Conservation (phyloP, 345 rosid genomes). For the Corymbia maculata region DNA sequence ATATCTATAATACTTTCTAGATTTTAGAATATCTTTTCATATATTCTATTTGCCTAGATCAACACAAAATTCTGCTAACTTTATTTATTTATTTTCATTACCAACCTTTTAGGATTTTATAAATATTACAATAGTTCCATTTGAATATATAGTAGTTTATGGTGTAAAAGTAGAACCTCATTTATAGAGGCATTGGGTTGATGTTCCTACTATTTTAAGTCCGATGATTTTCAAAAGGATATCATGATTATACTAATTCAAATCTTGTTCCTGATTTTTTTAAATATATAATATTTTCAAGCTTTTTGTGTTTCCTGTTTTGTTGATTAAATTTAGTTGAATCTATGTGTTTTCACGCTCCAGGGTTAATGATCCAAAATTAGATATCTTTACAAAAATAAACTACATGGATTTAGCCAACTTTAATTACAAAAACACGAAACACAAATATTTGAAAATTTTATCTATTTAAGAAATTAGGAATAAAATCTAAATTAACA, state of each 20-base stretch:
- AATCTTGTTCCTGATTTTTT: background rate
- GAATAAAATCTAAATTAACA: background rate
- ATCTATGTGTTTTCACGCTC: background rate
- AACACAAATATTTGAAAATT: background rate
- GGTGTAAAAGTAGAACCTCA: background rate
- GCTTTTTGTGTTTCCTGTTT: background rate
- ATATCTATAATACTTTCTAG: fast-evolving
- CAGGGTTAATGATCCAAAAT: background rate
- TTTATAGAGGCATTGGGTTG: background rate
- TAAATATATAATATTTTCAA: background rate
- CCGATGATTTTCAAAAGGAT: background rate
- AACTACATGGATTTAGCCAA: background rate
- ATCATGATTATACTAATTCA: background rate
- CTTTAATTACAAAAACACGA: background rate
- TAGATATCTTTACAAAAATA: too few species aligned
- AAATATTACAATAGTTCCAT: background rate
- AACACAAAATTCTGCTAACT: background rate
- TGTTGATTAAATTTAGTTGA: background rate
- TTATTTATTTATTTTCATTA: background rate
- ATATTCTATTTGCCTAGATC: background rate
- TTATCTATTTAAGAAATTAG: background rate
- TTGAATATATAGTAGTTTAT: background rate
- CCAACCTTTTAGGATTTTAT: background rate
- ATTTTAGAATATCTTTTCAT: background rate
- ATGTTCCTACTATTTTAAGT: background rate